These are phyloP conservation scores for Chalciporus sp. DNA, from an alignment of 1,284 basidiomycete genomes.

Conservation along the genomic window DNA sequence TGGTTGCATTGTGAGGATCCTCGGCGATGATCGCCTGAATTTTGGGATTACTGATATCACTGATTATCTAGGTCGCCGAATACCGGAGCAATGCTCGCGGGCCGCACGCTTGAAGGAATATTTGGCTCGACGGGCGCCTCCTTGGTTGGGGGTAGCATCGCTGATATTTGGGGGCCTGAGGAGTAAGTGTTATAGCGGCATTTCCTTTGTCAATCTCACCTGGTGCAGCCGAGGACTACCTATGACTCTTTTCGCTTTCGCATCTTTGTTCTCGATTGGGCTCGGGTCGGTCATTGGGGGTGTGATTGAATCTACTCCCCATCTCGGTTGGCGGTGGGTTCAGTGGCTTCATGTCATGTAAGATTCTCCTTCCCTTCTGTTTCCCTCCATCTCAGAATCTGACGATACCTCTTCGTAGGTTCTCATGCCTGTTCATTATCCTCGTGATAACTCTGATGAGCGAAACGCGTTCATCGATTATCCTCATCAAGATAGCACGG, in stretches of 20 bases:
- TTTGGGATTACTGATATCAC: background rate
- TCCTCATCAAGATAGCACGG: slow-evolving; percentile 61
- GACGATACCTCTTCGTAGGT: slow-evolving; percentile 31
- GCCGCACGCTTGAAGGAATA: slow-evolving; percentile 27
- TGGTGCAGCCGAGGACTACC: slow-evolving; percentile 52
- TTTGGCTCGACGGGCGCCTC: slow-evolving; percentile 54
- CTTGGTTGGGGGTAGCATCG: slow-evolving; percentile 64
- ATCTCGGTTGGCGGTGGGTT: slow-evolving; percentile 67
- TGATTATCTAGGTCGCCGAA: slow-evolving; percentile 28
- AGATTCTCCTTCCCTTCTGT: slow-evolving; percentile 15
- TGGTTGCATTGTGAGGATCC: slow-evolving; percentile 42
- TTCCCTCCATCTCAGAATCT: background rate
- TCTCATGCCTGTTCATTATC: slow-evolving; percentile 47
- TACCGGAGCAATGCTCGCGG: slow-evolving; percentile 23
- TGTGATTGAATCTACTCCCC: slow-evolving; percentile 53
- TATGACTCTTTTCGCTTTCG: slow-evolving; percentile 54
- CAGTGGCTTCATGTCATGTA: slow-evolving; percentile 62
- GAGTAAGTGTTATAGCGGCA: slow-evolving; percentile 18
- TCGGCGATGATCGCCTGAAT: background rate
- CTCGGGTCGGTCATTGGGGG: slow-evolving; percentile 56
- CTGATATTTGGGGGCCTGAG: slow-evolving; percentile 42
- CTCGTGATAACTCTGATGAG: slow-evolving; percentile 51
- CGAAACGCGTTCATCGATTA: slow-evolving; percentile 66
- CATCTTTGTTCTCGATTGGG: slow-evolving; percentile 49
- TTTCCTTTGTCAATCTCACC: background rate